Evolutionary conservation across 2,329 filamentous ascomycete genomes (phyloP).

Genomic region (Stagonosporopsis vannaccii): DNA sequence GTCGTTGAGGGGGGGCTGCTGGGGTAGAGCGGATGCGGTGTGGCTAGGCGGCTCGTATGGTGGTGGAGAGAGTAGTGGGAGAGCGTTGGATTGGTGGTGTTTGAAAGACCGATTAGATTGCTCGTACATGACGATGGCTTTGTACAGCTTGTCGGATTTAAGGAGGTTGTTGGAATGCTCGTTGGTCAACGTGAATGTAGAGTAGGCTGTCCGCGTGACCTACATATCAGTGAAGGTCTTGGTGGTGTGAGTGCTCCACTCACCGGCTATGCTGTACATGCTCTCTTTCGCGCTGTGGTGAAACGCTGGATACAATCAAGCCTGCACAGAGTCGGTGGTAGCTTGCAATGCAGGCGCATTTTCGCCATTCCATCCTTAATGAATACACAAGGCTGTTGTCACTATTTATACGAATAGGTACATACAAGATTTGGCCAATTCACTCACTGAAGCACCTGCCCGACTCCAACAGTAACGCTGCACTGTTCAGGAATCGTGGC

Average conservation of each 20-base stretch:
- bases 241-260: not conserved
- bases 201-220: not conserved
- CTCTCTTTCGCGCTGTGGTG: not conserved
- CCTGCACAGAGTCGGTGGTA: not conserved
- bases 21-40: not conserved
- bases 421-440: too few relatives aligned
- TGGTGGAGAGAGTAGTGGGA: constrained; percentile 2
- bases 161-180: not conserved
- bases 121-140: constrained; percentile 7
- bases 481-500: not conserved
- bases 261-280: constrained; percentile 5
- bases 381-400: not conserved
- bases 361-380: not conserved
- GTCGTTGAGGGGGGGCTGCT: not conserved
- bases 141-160: not conserved
- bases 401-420: not conserved
- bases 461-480: not conserved
- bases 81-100: not conserved
- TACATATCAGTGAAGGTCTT: not conserved
- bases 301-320: not conserved
- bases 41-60: not conserved
- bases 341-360: not conserved
- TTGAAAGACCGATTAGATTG: not conserved
- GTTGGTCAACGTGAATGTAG: not conserved
- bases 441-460: too few relatives aligned